phyloP scores from a whole-genome alignment of 2,329 filamentous ascomycete genomes.

The Phyllosticta citriasiana region DNA sequence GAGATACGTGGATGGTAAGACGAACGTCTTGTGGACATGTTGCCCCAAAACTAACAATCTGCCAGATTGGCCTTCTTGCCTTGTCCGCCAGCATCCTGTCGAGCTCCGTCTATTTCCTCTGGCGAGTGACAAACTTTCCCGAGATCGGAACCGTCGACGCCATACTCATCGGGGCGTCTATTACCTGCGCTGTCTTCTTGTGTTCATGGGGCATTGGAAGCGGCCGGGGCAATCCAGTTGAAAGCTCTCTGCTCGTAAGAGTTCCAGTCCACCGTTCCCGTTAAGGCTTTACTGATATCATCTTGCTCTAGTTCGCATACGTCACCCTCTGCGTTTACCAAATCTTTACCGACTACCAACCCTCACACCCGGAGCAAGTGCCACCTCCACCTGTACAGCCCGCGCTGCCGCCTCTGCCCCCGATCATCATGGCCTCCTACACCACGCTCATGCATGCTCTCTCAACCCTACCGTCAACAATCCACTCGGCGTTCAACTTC shows the following conservation, averaged over 20 bases:
- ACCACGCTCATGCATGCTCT: conserved; percentile 80
- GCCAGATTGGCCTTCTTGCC: conserved; percentile 75
- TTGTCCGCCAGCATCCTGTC: conserved; percentile 86
- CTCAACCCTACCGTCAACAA: conserved; percentile 69
- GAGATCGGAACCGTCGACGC: conserved; percentile 89
- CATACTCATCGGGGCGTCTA: conserved; percentile 80
- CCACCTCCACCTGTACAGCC: conserved; percentile 52
- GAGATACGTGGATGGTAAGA: conserved; percentile 92
- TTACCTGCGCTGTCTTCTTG: conserved; percentile 86
- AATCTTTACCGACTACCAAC: conserved; percentile 96
- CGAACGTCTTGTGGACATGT: neutral
- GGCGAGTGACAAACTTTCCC: conserved; percentile 87
- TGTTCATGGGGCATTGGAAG: conserved; percentile 91
- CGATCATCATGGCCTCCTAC: conserved; percentile 97
- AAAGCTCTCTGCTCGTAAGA: conserved; percentile 69
- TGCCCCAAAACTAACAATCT: conserved; percentile 12
- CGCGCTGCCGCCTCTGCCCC: conserved; percentile 93
- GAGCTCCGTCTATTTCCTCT: conserved; percentile 90
- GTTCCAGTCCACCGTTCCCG: neutral
- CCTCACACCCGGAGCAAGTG: conserved; percentile 52
- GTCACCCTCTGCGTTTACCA: conserved; percentile 98
- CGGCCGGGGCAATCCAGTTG: conserved; percentile 86
- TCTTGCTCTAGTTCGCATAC: conserved; percentile 62
- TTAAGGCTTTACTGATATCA: neutral
- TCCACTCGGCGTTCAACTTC: conserved; percentile 76